These are phyloP conservation scores for Akanthomyces uredinophilus DNA, from an alignment of 2,329 filamentous ascomycete species.

Conservation along the genomic window DNA sequence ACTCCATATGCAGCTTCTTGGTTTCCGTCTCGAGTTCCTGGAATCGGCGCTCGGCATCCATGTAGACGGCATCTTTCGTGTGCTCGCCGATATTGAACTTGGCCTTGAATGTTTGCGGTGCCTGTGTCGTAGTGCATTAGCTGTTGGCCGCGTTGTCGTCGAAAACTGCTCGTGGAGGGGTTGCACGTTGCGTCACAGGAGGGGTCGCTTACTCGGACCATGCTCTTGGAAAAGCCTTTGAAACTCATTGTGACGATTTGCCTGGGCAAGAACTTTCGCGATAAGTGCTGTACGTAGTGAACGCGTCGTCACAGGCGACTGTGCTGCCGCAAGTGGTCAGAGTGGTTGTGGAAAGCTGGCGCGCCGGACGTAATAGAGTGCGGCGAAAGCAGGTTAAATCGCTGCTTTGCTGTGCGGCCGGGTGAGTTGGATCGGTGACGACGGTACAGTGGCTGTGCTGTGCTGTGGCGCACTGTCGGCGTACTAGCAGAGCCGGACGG, in stretches of 20 bases:
- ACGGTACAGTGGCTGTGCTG: constrained; percentile 17
- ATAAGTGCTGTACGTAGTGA: not conserved
- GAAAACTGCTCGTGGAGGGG: constrained; percentile 12
- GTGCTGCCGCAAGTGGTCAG: constrained; percentile 13
- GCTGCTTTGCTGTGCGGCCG: not conserved
- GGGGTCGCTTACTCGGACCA: constrained; percentile 64
- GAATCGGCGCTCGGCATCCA: constrained; percentile 90
- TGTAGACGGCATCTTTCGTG: constrained; percentile 91
- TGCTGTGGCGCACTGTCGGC: constrained; percentile 10
- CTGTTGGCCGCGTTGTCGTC: not conserved
- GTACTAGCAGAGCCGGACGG: not conserved
- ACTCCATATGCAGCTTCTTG: constrained; percentile 94
- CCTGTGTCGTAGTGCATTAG: constrained; percentile 38
- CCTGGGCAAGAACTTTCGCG: not conserved
- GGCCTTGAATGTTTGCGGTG: constrained; percentile 85
- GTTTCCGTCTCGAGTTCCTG: constrained; percentile 92
- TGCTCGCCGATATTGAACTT: constrained; percentile 95
- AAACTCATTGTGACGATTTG: constrained; percentile 69
- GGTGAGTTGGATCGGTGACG: constrained; percentile 15
- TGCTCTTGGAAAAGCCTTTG: constrained; percentile 89
- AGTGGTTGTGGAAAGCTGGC: constrained; percentile 3
- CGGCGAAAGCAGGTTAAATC: constrained; percentile 12
- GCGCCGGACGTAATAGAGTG: not conserved
- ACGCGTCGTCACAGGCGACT: constrained; percentile 12
- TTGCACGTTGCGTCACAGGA: constrained; percentile 16